Conservation (phyloP, 163 green algal genomes). For the Scenedesmus sp. region DNA sequence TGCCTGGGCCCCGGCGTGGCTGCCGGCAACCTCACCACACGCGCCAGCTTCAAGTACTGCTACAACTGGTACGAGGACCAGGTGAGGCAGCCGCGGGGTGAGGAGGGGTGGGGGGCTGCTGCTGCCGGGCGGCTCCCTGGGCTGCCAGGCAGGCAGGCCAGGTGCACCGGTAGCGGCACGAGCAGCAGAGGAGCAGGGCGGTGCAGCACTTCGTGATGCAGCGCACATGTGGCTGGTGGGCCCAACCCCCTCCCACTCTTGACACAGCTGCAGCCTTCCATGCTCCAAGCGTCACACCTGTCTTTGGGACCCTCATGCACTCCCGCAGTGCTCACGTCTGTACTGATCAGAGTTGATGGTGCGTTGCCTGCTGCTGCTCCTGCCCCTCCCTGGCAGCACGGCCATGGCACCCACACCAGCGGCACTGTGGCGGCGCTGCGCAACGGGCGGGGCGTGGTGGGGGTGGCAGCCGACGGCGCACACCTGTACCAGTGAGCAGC, state of each 20-base stretch:
- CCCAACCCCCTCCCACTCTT: too few species aligned
- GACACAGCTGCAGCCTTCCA: too few species aligned
- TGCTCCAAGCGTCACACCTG: too few species aligned
- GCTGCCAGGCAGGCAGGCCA: too few species aligned
- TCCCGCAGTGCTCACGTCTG: too few species aligned
- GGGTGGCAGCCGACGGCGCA: not conserved
- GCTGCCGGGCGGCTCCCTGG: too few species aligned
- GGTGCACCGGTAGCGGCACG: too few species aligned
- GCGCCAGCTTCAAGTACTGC: slow-evolving; percentile 30
- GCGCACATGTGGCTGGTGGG: too few species aligned
- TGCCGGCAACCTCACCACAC: slow-evolving; percentile 16
- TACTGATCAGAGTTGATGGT: too few species aligned
- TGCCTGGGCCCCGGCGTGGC: not conserved
- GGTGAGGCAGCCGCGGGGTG: not conserved
- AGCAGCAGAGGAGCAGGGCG: too few species aligned
- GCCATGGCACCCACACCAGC: slow-evolving; percentile 31
- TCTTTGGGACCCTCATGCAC: too few species aligned
- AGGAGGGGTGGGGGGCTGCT: too few species aligned
- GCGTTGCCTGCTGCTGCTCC: not conserved
- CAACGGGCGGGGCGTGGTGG: slow-evolving; percentile 23
- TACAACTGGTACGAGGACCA: slow-evolving; percentile 16
- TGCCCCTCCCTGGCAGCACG: not conserved
- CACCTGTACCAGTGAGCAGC: slow-evolving; percentile 9
- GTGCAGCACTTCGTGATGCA: not conserved
- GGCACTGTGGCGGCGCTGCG: slow-evolving; percentile 13